Evolutionary conservation across 768 basidiomycete genomes (phyloP), one percentile per base, ranked within the genome.

Genomic region (Russula lepida): DNA sequence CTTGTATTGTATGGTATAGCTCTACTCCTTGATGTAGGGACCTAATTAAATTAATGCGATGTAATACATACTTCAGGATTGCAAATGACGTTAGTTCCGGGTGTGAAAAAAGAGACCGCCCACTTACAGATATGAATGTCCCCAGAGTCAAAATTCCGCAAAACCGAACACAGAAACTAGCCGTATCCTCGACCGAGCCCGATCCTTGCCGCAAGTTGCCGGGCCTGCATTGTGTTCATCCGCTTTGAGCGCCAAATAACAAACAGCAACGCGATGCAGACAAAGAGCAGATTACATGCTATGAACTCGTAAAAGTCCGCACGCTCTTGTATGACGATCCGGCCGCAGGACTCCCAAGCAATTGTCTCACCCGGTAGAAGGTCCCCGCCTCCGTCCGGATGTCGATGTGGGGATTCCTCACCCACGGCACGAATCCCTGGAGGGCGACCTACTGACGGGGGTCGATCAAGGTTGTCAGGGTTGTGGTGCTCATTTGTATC

Each of bases 341-440:
- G 91, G 4, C 94, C 95, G 67, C 95, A 98, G 4, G 93, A 84
- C 69, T 93, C 88, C 92, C 93, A 98, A 6, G 92, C 93, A 3
- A 86, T 85, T 1, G 81, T 83, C 73, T 86, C 84, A 43, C 84
- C 84, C 33, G 66, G 68, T 57, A 60, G 60, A 59, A 59, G 61
- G 44, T 59, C 53, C 30, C 13, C 64, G 55, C 44, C 55, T 32
- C 15, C 64, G 54, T 48, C 65, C 4, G 61, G 51, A 11, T 68
- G 51, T 21, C 61, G 56, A 28, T 54, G 43, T 28, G 43, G 54
- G 8, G 35, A 46, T 27, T 47, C 39, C 33, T 28, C 60, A 59
- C 54, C 67, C 51, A 51, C 52, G 56, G 56, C 32, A 65, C 64
- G 64, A 25, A 57, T 58, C 35, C 28, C 55, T 6, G 27, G 54